Percentiles rank a stretch among this genome's conserved stretches.
These are phyloP conservation scores for Picochlorum sp. DNA, from an alignment of 139 green algal genomes.

Conservation along the genomic window DNA sequence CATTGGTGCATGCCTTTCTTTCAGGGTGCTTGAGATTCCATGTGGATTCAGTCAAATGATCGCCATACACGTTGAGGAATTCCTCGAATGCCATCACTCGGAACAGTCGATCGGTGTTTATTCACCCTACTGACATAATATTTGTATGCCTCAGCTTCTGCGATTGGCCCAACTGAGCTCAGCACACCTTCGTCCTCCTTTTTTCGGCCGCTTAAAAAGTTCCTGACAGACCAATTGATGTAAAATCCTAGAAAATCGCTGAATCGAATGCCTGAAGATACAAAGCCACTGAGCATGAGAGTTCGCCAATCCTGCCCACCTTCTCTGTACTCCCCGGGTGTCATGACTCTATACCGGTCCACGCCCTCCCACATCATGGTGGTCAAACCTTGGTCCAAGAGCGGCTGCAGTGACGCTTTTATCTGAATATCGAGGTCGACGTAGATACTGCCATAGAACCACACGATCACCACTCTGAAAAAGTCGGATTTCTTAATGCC, in stretches of 20 bases:
- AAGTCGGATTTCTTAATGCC: not conserved
- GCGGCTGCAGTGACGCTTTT: not conserved
- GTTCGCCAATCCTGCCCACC: not conserved
- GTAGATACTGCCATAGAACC: not conserved
- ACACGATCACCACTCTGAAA: constrained; percentile 1
- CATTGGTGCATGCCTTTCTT: not conserved
- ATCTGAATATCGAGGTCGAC: constrained; percentile 2
- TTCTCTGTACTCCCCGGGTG: not conserved
- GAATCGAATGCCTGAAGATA: not conserved
- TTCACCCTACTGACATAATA: not conserved
- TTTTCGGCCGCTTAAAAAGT: not conserved
- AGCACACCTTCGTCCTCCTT: not conserved
- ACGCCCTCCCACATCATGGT: not conserved
- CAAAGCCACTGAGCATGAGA: constrained; percentile 3
- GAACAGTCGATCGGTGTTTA: not conserved
- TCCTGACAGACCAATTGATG: not conserved
- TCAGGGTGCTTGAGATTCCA: not conserved
- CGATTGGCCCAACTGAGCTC: not conserved
- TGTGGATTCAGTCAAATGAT: constrained; percentile 3
- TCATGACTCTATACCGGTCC: not conserved
- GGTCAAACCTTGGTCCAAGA: not conserved
- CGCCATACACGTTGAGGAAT: not conserved
- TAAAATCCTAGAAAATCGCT: not conserved
- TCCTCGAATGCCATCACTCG: not conserved
- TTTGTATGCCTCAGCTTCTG: constrained; percentile 1